Evolutionary conservation across 1,284 basidiomycete genomes (phyloP).

Genomic region (Boletus sp.): DNA sequence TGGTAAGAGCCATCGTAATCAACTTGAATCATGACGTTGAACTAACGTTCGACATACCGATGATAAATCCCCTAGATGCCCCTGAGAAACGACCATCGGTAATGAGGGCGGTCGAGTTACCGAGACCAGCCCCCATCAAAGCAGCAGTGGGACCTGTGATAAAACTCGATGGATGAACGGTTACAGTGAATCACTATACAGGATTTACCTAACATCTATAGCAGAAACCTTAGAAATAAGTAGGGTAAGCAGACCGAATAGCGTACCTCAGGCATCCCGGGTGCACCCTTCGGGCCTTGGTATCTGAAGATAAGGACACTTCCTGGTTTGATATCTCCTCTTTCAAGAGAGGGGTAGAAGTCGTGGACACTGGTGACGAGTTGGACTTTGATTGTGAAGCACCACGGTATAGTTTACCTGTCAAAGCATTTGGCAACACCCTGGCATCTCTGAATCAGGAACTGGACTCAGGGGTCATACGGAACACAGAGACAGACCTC

Average conservation of each 20-base stretch:
- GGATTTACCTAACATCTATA: conserved; percentile 46
- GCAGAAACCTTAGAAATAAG: conserved; percentile 5
- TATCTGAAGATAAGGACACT: conserved; percentile 90
- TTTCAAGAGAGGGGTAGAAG: conserved; percentile 82
- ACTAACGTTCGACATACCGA: conserved; percentile 44
- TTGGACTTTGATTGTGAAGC: conserved; percentile 1
- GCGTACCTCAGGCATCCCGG: conserved; percentile 89
- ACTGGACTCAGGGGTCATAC: conserved; percentile 1
- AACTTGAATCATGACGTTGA: neutral
- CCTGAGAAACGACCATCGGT: conserved; percentile 98
- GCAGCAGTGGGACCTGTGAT: conserved; percentile 76
- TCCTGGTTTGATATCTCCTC: conserved; percentile 81
- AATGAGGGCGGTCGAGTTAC: conserved; percentile 86
- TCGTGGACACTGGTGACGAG: conserved; percentile 57
- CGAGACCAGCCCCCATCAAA: conserved; percentile 90
- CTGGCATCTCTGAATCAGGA: conserved; percentile 32
- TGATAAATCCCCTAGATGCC: conserved; percentile 60
- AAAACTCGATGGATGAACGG: conserved; percentile 9
- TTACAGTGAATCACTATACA: neutral
- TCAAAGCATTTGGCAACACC: conserved; percentile 77
- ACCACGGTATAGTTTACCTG: conserved; percentile 37
- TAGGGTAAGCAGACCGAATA: conserved; percentile 10
- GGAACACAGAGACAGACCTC: conserved; percentile 46
- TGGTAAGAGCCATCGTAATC: conserved; percentile 20
- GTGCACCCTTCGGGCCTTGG: conserved; percentile 93